These are phyloP conservation scores for Lignosus rhinocerotis DNA, from an alignment of 1,284 basidiomycete species.

Conservation along the genomic window DNA sequence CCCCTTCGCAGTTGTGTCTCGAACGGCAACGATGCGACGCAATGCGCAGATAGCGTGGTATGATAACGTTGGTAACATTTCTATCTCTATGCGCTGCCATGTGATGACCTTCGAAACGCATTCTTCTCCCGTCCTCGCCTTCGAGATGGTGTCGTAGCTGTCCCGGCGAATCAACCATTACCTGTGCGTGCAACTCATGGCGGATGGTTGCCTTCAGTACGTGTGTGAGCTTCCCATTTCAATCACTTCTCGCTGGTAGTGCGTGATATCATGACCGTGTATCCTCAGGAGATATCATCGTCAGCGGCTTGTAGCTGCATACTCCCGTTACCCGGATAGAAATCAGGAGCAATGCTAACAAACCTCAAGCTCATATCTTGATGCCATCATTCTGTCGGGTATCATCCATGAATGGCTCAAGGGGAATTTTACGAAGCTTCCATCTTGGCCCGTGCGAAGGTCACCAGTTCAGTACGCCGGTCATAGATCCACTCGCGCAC, in stretches of 20 bases:
- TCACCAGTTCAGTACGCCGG: conserved; percentile 1
- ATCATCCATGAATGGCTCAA: neutral
- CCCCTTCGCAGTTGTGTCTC: neutral
- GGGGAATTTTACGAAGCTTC: neutral
- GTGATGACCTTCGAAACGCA: neutral
- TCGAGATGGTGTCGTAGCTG: neutral
- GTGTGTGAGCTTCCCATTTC: neutral
- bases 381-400: neutral
- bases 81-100: neutral
- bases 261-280: neutral
- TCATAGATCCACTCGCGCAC: neutral
- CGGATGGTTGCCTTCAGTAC: neutral
- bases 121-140: neutral
- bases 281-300: neutral
- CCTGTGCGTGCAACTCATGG: neutral
- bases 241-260: neutral
- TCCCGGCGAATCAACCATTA: neutral
- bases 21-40: neutral
- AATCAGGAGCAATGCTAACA: neutral
- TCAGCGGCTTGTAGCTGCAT: neutral
- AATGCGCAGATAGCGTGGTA: neutral
- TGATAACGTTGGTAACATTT: neutral
- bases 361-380: neutral
- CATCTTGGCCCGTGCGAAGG: neutral
- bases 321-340: neutral